Evolutionary conservation across 2,329 filamentous ascomycete genomes (phyloP).

Genomic region (Aspergillus sclerotialis): DNA sequence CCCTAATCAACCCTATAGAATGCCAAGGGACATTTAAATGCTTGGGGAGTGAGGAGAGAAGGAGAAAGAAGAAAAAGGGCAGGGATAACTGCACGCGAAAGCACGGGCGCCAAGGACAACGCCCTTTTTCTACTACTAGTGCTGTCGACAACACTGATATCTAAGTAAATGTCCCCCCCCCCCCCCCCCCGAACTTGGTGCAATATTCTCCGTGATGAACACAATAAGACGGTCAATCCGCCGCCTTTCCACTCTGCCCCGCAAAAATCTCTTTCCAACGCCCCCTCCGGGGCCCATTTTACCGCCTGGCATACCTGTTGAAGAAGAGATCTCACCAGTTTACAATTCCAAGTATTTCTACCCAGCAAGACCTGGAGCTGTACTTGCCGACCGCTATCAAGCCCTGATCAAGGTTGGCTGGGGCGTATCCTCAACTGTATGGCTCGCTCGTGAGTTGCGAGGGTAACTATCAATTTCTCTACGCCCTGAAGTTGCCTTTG

Average conservation of each 20-base stretch:
- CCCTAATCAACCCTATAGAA: too few species aligned
- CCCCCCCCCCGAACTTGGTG: too few species aligned
- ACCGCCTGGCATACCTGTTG: slow-evolving; percentile 16
- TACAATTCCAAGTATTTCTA: slow-evolving; percentile 24
- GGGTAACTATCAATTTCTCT: slow-evolving; percentile 15
- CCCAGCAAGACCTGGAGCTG: slow-evolving; percentile 23
- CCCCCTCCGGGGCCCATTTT: slow-evolving; percentile 17
- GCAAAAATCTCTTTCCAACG: slow-evolving; percentile 19
- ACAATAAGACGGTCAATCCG: slow-evolving; percentile 10
- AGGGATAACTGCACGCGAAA: too few species aligned
- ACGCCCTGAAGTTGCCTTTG: slow-evolving; percentile 8
- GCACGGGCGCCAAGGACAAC: too few species aligned
- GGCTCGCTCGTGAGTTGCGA: slow-evolving; percentile 23
- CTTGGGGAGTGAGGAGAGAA: too few species aligned
- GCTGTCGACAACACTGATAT: too few species aligned
- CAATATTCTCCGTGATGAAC: slow-evolving; percentile 17
- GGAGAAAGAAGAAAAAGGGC: too few species aligned
- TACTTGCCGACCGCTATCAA: slow-evolving; percentile 22
- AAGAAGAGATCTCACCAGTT: slow-evolving; percentile 22
- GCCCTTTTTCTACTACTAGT: too few species aligned
- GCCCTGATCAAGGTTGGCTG: slow-evolving; percentile 22
- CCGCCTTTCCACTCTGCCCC: slow-evolving; percentile 14
- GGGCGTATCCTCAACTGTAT: slow-evolving; percentile 24
- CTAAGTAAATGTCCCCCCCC: too few species aligned
- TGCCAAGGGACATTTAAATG: too few species aligned